Conservation (phyloP, 2,329 filamentous ascomycete genomes). For the Aspergillus sp. region DNA sequence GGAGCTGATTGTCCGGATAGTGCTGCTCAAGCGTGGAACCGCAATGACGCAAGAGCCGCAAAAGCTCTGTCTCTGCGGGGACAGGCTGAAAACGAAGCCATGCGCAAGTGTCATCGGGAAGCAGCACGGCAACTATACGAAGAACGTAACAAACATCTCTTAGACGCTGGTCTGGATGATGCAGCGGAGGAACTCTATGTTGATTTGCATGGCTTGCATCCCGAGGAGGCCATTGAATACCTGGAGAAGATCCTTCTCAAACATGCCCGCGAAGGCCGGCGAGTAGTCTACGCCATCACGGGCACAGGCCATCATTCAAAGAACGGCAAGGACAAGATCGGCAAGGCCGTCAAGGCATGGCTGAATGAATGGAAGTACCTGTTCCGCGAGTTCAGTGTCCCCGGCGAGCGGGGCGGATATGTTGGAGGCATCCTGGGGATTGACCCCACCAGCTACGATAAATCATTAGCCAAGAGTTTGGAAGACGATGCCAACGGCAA, state of each 20-base stretch:
- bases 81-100: conserved; percentile 94
- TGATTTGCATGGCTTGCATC: conserved; percentile 96
- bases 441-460: conserved; percentile 62
- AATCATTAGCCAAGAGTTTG: conserved; percentile 32
- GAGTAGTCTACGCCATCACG: conserved; percentile 91
- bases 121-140: conserved; percentile 91
- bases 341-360: conserved; percentile 87
- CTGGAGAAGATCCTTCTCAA: conserved; percentile 84
- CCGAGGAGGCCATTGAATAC: conserved; percentile 94
- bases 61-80: conserved; percentile 92
- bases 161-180: conserved; percentile 44
- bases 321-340: conserved; percentile 98
- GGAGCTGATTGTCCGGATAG: conserved; percentile 48
- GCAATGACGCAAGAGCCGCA: conserved; percentile 92
- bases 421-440: conserved; percentile 66
- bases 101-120: conserved; percentile 95
- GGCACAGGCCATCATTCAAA: conserved; percentile 97
- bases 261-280: conserved; percentile 67
- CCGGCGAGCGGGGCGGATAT: conserved; percentile 83
- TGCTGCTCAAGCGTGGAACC: conserved; percentile 97
- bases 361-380: conserved; percentile 95
- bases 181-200: conserved; percentile 77
- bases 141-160: conserved; percentile 76
- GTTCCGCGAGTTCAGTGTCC: conserved; percentile 93
- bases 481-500: conserved; percentile 26